Evolutionary conservation across 2,329 filamentous ascomycete species (phyloP), one percentile per base, ranked within the genome.

Genomic region (Venturiaceae sp.): DNA sequence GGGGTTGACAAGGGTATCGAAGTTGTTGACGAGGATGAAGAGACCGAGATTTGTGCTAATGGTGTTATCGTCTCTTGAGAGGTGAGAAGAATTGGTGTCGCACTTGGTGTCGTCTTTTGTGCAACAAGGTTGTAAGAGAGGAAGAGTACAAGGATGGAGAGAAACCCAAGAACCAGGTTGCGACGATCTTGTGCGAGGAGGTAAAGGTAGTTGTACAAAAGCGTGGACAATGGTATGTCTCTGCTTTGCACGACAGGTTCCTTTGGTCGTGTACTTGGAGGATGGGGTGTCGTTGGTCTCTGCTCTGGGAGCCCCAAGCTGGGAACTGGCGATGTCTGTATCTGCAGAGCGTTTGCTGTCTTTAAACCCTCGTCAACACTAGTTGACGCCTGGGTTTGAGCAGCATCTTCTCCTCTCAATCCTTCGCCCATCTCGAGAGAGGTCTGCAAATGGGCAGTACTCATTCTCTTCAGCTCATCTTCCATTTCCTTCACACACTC

Each of bases 151-250:
- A 78, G 60, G 14, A 72, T 59, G 46, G 72, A 72, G 3, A 83
- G 68, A 4, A 78, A 60, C 8, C 74, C 67, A 34, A 83, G 76
- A 19, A 74, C 69, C 11, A 82, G 68, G 63, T 84, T 84, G 37
- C 77, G 74, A 50, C 73, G 72, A 62, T 85, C 82, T 47, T 74
- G 73, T 2, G 78, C 71, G 21, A 83, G 68, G 1, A 82, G 68
- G 26, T 75, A 70, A 19, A 83, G 59, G 63, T 82, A 83, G 64
- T 82, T 83, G 60, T 74, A 71, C 47, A 83, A 61, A 14, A 83
- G 69, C 0, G 76, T 76, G 16, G 73, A 70, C 0, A 84, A 69
- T 2, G 80, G 80, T 21, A 83, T 73, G 16, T 83, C 73, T 2
- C 65, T 63, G 2, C 62, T 59, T 37, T 8, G 33, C 30, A 23